phyloP scores from a whole-genome alignment of 2,329 filamentous ascomycete genomes.

The Shiraia sp. region DNA sequence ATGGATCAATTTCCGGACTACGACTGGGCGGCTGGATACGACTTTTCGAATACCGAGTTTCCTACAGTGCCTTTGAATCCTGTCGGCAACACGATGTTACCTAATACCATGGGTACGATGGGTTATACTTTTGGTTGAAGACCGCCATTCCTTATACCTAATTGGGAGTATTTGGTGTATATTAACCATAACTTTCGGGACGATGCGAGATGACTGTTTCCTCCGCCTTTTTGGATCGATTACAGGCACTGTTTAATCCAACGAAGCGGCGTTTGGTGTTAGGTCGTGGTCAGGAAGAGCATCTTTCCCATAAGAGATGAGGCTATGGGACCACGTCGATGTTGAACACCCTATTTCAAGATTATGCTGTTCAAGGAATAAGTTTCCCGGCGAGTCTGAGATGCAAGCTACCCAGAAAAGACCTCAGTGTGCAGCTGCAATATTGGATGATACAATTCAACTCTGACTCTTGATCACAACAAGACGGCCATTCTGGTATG shows the following conservation, averaged over 20 bases:
- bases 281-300: conserved; percentile 9
- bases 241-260: no score
- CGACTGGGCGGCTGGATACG: conserved; percentile 43
- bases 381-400: no score
- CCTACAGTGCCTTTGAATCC: conserved; percentile 24
- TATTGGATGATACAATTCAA: no score
- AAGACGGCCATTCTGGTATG: no score
- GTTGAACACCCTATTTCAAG: conserved; percentile 7
- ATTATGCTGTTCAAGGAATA: no score
- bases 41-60: conserved; percentile 37
- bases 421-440: no score
- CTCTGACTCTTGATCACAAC: no score
- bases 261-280: not conserved
- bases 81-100: conserved; percentile 24
- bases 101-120: conserved; percentile 22
- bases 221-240: no score
- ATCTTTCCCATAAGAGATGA: conserved; percentile 41
- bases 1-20: conserved; percentile 45
- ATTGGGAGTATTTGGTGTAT: not conserved
- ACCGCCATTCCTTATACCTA: not conserved
- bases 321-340: conserved; percentile 46
- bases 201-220: no score
- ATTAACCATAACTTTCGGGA: not conserved
- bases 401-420: no score
- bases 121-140: conserved; percentile 33